Conservation (phyloP, 164 flowering plant species). For the Stephania cephalantha region DNA sequence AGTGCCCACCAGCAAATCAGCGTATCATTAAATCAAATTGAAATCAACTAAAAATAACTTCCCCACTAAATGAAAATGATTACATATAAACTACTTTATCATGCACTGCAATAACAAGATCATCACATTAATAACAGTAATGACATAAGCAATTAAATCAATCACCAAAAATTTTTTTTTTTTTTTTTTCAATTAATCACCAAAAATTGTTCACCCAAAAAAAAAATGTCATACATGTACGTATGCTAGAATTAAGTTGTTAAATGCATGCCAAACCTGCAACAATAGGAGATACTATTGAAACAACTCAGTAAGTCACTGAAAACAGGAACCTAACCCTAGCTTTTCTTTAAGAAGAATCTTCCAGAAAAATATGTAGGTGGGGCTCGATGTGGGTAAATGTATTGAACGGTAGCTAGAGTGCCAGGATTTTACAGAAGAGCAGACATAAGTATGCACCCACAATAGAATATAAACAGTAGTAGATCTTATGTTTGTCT, state of each 20-base stretch:
- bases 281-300: conserved; percentile 2
- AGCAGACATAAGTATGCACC: background rate
- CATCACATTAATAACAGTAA: no score
- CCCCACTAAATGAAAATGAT: background rate
- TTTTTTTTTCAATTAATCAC: background rate
- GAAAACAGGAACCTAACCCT: background rate
- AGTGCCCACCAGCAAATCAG: background rate
- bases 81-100: background rate
- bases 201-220: background rate
- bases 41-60: background rate
- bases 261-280: background rate
- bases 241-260: background rate
- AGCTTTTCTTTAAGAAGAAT: background rate
- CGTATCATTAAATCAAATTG: background rate
- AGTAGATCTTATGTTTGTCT: background rate
- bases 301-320: background rate
- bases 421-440: background rate
- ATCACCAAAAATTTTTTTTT: background rate
- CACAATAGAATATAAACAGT: conserved; percentile 1
- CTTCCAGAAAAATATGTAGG: background rate
- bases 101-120: background rate
- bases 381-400: background rate
- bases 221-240: background rate
- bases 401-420: conserved; percentile 2
- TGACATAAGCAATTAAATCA: no score